phyloP scores from a whole-genome alignment of 208 protist genomes.

The Acanthamoeba royreba region DNA sequence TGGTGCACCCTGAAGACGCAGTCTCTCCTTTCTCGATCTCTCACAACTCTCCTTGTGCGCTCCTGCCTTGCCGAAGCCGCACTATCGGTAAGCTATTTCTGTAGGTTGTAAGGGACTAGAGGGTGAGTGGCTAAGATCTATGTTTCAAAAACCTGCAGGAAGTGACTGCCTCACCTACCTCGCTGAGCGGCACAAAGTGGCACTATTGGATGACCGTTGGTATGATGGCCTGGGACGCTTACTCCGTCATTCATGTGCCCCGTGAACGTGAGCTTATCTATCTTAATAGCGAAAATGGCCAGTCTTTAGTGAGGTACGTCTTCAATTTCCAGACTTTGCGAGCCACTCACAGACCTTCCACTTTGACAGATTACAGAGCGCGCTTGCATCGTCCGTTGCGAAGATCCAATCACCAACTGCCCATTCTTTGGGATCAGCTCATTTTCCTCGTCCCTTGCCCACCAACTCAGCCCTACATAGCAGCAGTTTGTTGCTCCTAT shows the following conservation, averaged over 20 bases:
- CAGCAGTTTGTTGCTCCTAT: background rate
- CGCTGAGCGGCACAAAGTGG: background rate
- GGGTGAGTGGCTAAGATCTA: no score
- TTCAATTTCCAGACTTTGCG: background rate
- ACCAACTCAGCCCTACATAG: background rate
- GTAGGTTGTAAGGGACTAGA: no score
- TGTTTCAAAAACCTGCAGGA: background rate
- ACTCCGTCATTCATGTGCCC: background rate
- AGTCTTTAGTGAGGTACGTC: background rate
- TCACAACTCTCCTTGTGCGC: conserved; percentile 7
- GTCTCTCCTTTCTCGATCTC: background rate
- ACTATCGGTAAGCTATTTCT: background rate
- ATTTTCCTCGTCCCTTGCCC: background rate
- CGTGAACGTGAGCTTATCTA: conserved; percentile 24
- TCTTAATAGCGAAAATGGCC: conserved; percentile 4
- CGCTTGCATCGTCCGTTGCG: background rate
- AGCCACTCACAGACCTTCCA: background rate
- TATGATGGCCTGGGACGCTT: background rate
- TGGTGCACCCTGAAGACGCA: conserved; percentile 22
- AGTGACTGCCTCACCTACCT: background rate
- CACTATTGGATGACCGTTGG: background rate
- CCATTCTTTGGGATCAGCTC: background rate
- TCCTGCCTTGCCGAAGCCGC: background rate
- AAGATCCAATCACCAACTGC: background rate
- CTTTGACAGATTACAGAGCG: background rate